Conservation (phyloP, 2,329 filamentous ascomycete species). For the Alternaria sp. region DNA sequence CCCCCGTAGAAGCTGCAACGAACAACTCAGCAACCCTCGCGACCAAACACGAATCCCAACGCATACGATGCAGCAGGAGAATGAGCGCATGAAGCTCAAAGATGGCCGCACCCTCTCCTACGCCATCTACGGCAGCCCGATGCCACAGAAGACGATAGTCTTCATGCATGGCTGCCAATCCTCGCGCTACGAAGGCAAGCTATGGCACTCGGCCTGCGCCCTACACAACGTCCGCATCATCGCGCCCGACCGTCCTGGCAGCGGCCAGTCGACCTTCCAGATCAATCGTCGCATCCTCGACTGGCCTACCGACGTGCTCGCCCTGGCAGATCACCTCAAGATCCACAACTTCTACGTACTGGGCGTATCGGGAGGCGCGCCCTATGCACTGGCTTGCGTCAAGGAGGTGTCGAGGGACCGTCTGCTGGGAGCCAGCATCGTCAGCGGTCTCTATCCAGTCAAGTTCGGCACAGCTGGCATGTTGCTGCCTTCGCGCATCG, state of each 20-base stretch:
- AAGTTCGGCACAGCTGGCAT: slow-evolving; percentile 36
- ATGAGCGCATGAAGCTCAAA: slow-evolving; percentile 32
- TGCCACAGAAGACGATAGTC: slow-evolving; percentile 50
- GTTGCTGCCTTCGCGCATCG: slow-evolving; percentile 25
- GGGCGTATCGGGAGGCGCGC: slow-evolving; percentile 56
- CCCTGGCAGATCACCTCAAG: slow-evolving; percentile 50
- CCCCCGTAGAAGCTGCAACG: neutral
- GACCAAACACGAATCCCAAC: neutral
- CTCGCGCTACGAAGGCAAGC: slow-evolving; percentile 51
- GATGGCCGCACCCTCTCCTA: slow-evolving; percentile 53
- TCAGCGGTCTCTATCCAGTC: slow-evolving; percentile 34
- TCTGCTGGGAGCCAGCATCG: slow-evolving; percentile 30
- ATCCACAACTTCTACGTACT: slow-evolving; percentile 53
- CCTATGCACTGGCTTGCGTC: slow-evolving; percentile 57
- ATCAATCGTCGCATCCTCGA: slow-evolving; percentile 48
- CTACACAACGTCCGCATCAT: slow-evolving; percentile 50
- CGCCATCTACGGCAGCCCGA: slow-evolving; percentile 51
- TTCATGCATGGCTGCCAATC: slow-evolving; percentile 54
- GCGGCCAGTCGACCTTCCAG: slow-evolving; percentile 51
- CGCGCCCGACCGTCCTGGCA: slow-evolving; percentile 53
- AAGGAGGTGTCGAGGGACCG: slow-evolving; percentile 42
- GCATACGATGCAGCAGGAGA: slow-evolving; percentile 21
- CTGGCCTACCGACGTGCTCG: slow-evolving; percentile 52
- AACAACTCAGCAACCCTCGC: neutral
- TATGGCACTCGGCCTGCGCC: slow-evolving; percentile 42